phyloP scores from a whole-genome alignment of 2,329 filamentous ascomycete genomes.

The Byssothecium circinans region DNA sequence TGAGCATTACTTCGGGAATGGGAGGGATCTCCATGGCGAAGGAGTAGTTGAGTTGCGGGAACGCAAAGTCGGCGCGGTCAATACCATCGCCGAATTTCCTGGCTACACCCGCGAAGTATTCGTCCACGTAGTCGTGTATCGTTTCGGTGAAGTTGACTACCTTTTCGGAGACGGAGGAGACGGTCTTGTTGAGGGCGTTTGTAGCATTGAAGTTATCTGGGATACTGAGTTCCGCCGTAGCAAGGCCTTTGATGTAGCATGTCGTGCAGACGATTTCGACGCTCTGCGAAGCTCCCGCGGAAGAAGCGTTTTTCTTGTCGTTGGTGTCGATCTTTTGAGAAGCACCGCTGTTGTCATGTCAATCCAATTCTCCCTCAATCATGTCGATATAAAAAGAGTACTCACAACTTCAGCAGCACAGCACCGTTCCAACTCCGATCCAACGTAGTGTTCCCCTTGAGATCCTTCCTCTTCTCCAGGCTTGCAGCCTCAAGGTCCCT shows the following conservation, averaged over 20 bases:
- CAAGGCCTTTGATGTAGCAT: conserved; percentile 56
- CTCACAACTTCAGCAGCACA: conserved; percentile 41
- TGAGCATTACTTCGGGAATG: conserved; percentile 49
- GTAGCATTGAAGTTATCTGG: conserved; percentile 47
- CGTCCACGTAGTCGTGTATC: neutral
- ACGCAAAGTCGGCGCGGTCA: conserved; percentile 20
- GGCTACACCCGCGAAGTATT: conserved; percentile 10
- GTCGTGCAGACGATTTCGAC: conserved; percentile 52
- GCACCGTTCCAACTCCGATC: conserved; percentile 48
- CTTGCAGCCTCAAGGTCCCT: conserved; percentile 14
- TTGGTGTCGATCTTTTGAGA: conserved; percentile 6
- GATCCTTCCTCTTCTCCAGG: conserved; percentile 14
- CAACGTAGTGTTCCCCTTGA: conserved; percentile 27
- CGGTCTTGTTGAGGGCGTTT: conserved; percentile 13
- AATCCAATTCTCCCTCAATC: neutral
- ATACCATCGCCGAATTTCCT: conserved; percentile 22
- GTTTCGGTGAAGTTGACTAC: conserved; percentile 21
- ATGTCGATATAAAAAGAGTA: neutral
- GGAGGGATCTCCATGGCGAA: conserved; percentile 47
- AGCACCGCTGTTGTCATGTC: conserved; percentile 4
- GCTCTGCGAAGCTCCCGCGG: conserved; percentile 16
- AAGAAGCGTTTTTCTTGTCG: conserved; percentile 10
- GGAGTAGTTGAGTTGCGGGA: conserved; percentile 18
- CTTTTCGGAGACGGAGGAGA: conserved; percentile 14
- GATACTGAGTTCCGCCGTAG: conserved; percentile 49